Base-by-base conservation (phyloP, 495 filamentous ascomycete genomes). In the Penicillium robsamsonii region DNA sequence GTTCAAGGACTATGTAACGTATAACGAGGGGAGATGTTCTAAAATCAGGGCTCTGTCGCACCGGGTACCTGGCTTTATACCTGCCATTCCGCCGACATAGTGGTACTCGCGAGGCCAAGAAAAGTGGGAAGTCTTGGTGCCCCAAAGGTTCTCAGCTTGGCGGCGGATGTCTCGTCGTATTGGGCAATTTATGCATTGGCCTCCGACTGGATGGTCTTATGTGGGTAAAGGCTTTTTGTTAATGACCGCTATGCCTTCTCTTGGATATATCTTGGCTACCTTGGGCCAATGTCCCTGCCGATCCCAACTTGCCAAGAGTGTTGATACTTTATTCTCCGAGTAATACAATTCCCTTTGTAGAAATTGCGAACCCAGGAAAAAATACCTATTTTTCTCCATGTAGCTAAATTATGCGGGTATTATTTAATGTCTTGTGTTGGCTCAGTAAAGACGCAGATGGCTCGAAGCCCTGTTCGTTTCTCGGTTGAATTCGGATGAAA, bases 121-220 rank as follows among this genome's bases (percentile, higher is more conserved):
- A 12, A 8, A 46, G 46, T 18, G 57, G 57, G 55, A 55, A 55
- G 29, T 30, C 61, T 64, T 64, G 61, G 61, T 56, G 46, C 51
- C 61, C 46, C 55, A 59, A 64, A 64, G 61, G 61, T 64, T 61
- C 61, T 56, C 60, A 56, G 4, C 47, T 50, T 50, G 47, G 47
- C 47, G 3, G 5, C 17, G 35, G 35, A n/a, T 38, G 35, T 38
- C 35, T 38, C 35, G 17, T 38, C 7, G n/a, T 38, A 38, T 17
- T 2, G 6, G n/a, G n/a, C 15, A 17, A 27, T 5, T 27, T 38
- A 17, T 17, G 6, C 25, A 38, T 17, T 38, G 15, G 35, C n/a
- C 6, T 17, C n/a, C 15, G 1, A n/a, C 2, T 38, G 7, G 35
- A 38, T 38, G n/a, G 35, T 38, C 5, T 6, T n/a, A 2, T 38